Evolutionary conservation across 2,329 filamentous ascomycete genomes (phyloP).

Genomic region (Achaetomium macrosporum): DNA sequence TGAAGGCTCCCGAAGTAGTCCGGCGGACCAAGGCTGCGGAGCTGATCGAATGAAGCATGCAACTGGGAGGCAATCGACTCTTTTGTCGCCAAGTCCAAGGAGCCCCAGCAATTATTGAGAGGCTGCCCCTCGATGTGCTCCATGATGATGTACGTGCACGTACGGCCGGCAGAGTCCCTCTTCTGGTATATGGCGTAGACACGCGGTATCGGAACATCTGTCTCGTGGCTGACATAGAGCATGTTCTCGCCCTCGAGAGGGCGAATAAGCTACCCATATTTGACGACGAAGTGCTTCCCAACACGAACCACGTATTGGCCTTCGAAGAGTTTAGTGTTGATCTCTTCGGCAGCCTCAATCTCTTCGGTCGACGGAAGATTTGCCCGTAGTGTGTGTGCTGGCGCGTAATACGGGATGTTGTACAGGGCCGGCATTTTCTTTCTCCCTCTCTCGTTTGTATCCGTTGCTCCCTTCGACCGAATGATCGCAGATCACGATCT

Average conservation of each 20-base stretch:
- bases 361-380: background rate
- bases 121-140: background rate
- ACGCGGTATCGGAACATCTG: background rate
- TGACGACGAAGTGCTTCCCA: background rate
- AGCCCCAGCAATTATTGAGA: background rate
- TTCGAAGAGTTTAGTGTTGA: background rate
- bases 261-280: background rate
- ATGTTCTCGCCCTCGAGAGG: background rate
- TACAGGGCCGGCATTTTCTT: background rate
- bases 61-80: background rate
- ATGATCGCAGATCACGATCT: background rate
- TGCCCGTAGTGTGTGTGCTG: background rate
- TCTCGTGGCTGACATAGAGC: background rate
- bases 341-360: background rate
- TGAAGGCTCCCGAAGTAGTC: background rate
- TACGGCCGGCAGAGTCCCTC: background rate
- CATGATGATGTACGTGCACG: background rate
- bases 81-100: background rate
- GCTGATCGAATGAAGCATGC: background rate
- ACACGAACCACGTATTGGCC: background rate
- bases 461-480: background rate
- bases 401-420: background rate
- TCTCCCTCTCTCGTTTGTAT: background rate
- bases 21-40: background rate
- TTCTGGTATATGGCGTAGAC: background rate